Conservation (phyloP, 345 rosid genomes). For the Tarenaya hassleriana region DNA sequence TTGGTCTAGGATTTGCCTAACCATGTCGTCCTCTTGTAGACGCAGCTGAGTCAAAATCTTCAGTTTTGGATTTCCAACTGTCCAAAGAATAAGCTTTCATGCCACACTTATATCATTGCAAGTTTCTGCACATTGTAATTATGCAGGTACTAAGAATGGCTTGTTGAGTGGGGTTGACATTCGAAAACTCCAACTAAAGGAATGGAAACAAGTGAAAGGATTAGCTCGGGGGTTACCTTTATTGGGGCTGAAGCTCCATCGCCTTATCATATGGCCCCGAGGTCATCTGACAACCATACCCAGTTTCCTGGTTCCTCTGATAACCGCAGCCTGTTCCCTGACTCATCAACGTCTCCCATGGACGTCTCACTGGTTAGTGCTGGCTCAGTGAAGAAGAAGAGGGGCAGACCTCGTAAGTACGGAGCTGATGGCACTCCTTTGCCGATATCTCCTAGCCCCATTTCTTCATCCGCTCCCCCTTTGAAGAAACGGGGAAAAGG, state of each 20-base stretch:
- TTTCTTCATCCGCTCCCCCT: constrained; percentile 45
- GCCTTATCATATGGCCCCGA: constrained; percentile 54
- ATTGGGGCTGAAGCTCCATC: constrained; percentile 80
- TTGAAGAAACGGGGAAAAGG: constrained; percentile 47
- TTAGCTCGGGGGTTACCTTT: constrained; percentile 55
- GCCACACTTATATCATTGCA: constrained; percentile 1
- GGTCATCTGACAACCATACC: constrained; percentile 41
- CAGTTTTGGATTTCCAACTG: no score
- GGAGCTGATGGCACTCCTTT: constrained; percentile 61
- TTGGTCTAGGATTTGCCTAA: no score
- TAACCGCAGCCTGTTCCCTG: no score
- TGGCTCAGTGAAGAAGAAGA: constrained; percentile 63
- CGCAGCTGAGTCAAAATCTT: no score
- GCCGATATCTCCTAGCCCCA: constrained; percentile 47
- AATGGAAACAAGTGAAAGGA: constrained; percentile 58
- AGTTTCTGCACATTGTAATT: constrained; percentile 1
- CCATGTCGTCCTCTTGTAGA: no score
- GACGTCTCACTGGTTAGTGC: constrained; percentile 32
- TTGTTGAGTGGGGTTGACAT: not conserved
- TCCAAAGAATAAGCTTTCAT: no score
- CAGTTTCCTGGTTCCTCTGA: constrained; percentile 28
- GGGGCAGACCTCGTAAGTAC: constrained; percentile 82
- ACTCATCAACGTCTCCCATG: constrained; percentile 30
- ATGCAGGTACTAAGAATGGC: constrained; percentile 11
- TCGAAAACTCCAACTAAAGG: not conserved